Evolutionary conservation across 495 filamentous ascomycete species (phyloP).

Genomic region (Xylaria sp.): DNA sequence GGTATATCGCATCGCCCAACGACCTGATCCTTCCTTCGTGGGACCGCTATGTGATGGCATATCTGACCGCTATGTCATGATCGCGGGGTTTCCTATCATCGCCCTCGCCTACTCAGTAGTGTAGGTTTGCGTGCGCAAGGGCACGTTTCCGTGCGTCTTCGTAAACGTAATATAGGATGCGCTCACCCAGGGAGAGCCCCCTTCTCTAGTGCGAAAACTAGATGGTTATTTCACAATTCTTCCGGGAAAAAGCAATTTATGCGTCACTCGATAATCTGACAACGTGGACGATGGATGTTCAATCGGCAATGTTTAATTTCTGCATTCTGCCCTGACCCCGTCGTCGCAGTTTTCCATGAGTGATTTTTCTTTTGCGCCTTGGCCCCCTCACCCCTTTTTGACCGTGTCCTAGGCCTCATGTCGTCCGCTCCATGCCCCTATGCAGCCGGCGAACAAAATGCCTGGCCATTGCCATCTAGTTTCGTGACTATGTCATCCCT

Average conservation of each 20-base stretch:
- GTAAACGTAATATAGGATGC: slow-evolving; percentile 13
- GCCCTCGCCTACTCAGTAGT: background rate
- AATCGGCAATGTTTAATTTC: slow-evolving; percentile 18
- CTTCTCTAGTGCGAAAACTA: slow-evolving; percentile 20
- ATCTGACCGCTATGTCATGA: background rate
- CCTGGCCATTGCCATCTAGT: slow-evolving; percentile 10
- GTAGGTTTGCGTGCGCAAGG: background rate
- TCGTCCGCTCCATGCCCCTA: slow-evolving; percentile 4
- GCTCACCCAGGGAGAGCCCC: background rate
- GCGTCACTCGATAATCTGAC: slow-evolving; percentile 5
- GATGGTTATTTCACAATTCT: slow-evolving; percentile 3
- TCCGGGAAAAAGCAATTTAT: slow-evolving; percentile 16
- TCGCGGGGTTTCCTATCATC: slow-evolving; percentile 3
- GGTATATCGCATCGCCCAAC: background rate
- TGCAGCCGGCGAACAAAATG: slow-evolving; percentile 4
- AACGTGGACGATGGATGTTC: background rate
- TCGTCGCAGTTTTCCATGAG: slow-evolving; percentile 12
- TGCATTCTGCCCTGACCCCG: slow-evolving; percentile 8
- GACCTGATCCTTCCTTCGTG: slow-evolving; percentile 3
- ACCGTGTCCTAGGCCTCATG: slow-evolving; percentile 9
- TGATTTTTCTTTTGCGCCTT: slow-evolving; percentile 29
- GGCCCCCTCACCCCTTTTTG: slow-evolving; percentile 9
- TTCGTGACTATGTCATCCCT: slow-evolving; percentile 9
- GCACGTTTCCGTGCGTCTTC: background rate
- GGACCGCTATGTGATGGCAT: background rate